A percentile compares a stretch with the other conserved stretches of the same genome.
Evolutionary conservation across 179 eudicot species (phyloP).

Genomic region (Patellifolia procumbens): DNA sequence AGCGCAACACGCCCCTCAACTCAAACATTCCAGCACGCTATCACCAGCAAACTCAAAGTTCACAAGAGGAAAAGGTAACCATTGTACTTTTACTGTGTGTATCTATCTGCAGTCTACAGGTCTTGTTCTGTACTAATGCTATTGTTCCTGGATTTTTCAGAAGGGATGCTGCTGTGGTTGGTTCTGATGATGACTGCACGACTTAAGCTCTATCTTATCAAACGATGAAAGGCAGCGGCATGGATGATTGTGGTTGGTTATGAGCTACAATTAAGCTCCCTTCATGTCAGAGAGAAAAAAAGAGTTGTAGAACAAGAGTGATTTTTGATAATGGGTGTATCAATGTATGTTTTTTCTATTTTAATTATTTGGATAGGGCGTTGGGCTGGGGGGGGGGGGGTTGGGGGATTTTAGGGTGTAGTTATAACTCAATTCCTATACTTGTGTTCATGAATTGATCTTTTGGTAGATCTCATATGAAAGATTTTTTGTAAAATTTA

Average conservation of each 20-base stretch:
- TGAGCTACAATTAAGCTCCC: neutral
- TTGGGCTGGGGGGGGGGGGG: neutral
- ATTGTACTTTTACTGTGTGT: neutral
- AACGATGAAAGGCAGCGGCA: slow-evolving; percentile 15
- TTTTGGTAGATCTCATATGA: neutral
- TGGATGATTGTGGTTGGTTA: slow-evolving; percentile 14
- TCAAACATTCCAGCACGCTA: slow-evolving; percentile 12
- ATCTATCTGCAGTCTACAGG: neutral
- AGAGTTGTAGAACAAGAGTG: slow-evolving; percentile 6
- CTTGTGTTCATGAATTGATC: neutral
- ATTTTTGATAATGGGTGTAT: slow-evolving; percentile 1
- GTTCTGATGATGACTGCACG: neutral
- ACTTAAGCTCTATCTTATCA: neutral
- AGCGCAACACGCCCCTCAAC: slow-evolving; percentile 31
- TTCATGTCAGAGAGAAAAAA: neutral
- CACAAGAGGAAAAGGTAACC: slow-evolving; percentile 22
- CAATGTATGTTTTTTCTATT: neutral
- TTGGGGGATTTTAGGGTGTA: neutral
- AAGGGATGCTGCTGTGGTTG: slow-evolving; percentile 30
- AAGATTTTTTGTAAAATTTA: no score
- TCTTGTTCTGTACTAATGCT: neutral
- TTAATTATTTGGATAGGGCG: neutral
- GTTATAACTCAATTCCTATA: neutral
- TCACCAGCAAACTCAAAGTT: slow-evolving; percentile 15
- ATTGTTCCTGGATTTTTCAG: slow-evolving; percentile 27